Evolutionary conservation across 2,329 filamentous ascomycete genomes (phyloP), one percentile per base, ranked within the genome.

Genomic region (Fusarium poae): DNA sequence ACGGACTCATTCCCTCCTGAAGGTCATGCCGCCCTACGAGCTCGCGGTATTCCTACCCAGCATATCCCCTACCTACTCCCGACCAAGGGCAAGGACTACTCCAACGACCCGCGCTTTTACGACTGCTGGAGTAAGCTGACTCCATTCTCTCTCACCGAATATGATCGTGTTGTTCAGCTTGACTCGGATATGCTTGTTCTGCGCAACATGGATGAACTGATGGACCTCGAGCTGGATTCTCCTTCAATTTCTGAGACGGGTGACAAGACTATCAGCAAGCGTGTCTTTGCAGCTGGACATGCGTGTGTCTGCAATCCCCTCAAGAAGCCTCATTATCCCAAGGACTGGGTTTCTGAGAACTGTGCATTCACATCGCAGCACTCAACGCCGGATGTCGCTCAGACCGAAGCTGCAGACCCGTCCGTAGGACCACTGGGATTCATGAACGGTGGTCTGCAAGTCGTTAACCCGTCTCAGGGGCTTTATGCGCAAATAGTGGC

Each of bases 71-170:
- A 92, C 78, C 85, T 97, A 39, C 82, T 92, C 13, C 92, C 93
- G 3, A 85, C 85, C 4, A 79, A 84, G 34, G 89, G 89, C 64
- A 81, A 80, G 67, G 89, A 92, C 80, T 97, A 89, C 82, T 86
- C 83, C 74, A 87, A 91, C 65, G 93, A 97, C 79, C 89, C 91
- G 50, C 90, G 94, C 72, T 97, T 97, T 84, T 91, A 93, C 80
- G 92, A 97, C 79, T 94, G 91, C 84, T 97, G 93, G 93, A 92
- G 86, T 79, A 97, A 97, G 81, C 87, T 97, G 29, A 87, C 90
- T 18, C 89, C 91, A 8, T 97, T 97, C 78, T 89, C 87, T 23
- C 83, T 97, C 32, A 85, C 85, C 20, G 89, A 94, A 77, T 97
- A 94, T 80, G 85, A 90, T 27, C 87, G 93, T 40, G 88, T 97